Evolutionary conservation across 768 basidiomycete species (phyloP).

Genomic region (Pisolithus albus): DNA sequence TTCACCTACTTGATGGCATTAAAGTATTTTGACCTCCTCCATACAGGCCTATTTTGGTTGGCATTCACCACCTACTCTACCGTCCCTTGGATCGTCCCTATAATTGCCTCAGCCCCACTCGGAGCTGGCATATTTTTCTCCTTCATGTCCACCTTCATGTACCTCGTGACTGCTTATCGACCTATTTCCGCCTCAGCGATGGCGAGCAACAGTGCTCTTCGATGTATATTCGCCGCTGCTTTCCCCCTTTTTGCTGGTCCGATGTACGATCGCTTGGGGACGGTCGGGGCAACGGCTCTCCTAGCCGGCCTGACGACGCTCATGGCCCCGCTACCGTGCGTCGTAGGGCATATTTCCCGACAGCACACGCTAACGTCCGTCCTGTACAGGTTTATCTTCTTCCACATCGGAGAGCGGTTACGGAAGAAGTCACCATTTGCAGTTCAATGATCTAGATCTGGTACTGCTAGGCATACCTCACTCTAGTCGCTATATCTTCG

Average conservation of each 20-base stretch:
- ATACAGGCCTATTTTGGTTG: conserved; percentile 42
- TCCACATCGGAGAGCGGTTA: conserved; percentile 39
- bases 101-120: conserved; percentile 40
- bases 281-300: conserved; percentile 67
- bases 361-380: neutral
- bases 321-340: conserved; percentile 59
- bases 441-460: conserved; percentile 9
- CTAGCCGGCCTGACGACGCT: conserved; percentile 56
- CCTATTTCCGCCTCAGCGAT: conserved; percentile 54
- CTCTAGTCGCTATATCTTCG: too few relatives aligned
- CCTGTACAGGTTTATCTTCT: conserved; percentile 39
- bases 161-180: conserved; percentile 45
- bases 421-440: conserved; percentile 40
- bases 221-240: conserved; percentile 41
- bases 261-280: conserved; percentile 50
- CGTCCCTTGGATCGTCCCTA: conserved; percentile 44
- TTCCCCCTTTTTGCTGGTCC: conserved; percentile 49
- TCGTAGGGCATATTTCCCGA: neutral
- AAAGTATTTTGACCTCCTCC: neutral
- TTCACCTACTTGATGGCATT: neutral
- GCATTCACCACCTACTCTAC: conserved; percentile 46
- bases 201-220: conserved; percentile 54
- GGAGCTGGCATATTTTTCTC: conserved; percentile 55
- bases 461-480: neutral
- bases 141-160: conserved; percentile 64